Evolutionary conservation across 768 basidiomycete genomes (phyloP), one percentile per base, ranked within the genome.

Genomic region (Phallus indusiatus): DNA sequence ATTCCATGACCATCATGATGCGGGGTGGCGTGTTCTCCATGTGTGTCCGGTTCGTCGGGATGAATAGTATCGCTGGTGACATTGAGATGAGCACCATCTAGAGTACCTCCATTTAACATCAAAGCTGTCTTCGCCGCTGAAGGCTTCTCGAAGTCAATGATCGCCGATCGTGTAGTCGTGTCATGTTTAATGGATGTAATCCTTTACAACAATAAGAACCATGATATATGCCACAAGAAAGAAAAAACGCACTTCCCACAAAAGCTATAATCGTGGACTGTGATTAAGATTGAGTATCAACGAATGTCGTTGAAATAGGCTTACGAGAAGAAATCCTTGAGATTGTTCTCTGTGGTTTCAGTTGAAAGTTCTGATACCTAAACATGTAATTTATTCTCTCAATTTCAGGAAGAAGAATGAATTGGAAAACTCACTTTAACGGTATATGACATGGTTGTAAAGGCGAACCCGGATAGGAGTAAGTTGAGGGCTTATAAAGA

Each of bases 101-200:
- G 81, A 21, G 80, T 76, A 1, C 89, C 88, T 28, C 84, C 90
- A 63, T 87, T 84, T 51, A 90, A 83, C 85, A 95, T 90, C 53
- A 90, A 71, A 12, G 92, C 93, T 0, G 93, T 95, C 72, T 85
- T 85, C 6, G 86, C 92, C 1, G 93, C 88, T 2, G 81, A 82
- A 5, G 81, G 72, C 72, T 94, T 96, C 70, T 90, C 86, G 67
- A 96, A 98, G 54, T 81, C 72, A 64, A 98, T 82, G 28, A 76
- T 76, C n/a, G 94, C 94, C 18, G 75, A 73, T 52, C 75, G 70
- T 12, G 67, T 69, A 54, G 71, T 74, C 14, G 69, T 71, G 53
- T 73, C 71, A 51, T 81, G 75, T 69, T 88, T 81, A 69, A 93
- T 83, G n/a, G 76, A 75, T 17, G 70, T 67, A 70, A 94, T 91